Evolutionary conservation across 495 filamentous ascomycete genomes (phyloP), one percentile per base, ranked within the genome.

Genomic region (Choiromyces venosus): DNA sequence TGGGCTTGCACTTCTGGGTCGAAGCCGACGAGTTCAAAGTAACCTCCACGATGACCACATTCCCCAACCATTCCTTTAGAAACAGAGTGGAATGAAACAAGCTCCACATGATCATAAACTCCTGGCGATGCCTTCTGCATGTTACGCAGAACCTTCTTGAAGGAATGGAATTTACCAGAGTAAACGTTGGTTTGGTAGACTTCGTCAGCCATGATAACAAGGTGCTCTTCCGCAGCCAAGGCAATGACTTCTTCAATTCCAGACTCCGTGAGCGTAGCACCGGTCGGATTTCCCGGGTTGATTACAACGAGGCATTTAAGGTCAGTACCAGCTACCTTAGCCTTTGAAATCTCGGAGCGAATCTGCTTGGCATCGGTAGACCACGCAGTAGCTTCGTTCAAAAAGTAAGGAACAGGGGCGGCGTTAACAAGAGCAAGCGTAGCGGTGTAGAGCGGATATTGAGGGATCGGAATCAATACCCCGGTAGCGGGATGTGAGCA

Each of bases 171-270:
- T 78, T 94, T 86, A 81, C 96, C 96, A 65, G 89, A 81, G 84
- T 98, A 99, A 77, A 99, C 91, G 82, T 99, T 99, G 81, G 96
- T 98, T 84, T 99, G 95, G 87, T 99, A 99, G 10, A 99, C 95
- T 83, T 99, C 95, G 79, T 99, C 95, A 71, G 96, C 95, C 56
- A 99, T 85, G 56, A 97, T 85, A 19, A 98, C 93, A 21, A 99
- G 87, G 70, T 90, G 89, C 85, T 98, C 88, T 82, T 94, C 86
- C 14, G 91, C 90, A 37, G 96, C 95, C 67, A 97, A 89, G 35
- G 93, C 86, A 67, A 98, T 86, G 4, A 98, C 92, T 72, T 87
- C 84, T 78, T 88, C 87, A 82, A 99, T 91, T 79, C 96, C 94
- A 19, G 89, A 87, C 66, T 90, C 84, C 56, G 88, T 83, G 36